Percentiles rank a stretch among this genome's conserved stretches.
phyloP scores from a whole-genome alignment of 345 rosid genomes.

The Streptanthus diversifolius region DNA sequence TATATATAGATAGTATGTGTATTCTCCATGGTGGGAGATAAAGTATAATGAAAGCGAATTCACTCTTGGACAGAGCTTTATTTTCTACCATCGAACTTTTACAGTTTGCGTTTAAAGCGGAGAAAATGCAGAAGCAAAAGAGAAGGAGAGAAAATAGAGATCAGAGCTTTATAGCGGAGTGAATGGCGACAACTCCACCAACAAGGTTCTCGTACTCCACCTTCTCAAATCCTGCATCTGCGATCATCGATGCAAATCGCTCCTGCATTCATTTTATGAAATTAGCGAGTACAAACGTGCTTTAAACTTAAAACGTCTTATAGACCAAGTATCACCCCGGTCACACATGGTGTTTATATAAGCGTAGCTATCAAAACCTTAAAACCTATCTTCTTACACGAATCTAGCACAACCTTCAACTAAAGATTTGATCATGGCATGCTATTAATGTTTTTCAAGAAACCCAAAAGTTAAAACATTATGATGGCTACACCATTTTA shows the following conservation, averaged over 20 bases:
- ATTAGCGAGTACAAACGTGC: background rate
- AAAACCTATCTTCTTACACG: background rate
- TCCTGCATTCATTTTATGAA: conserved; percentile 44
- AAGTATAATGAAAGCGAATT: background rate
- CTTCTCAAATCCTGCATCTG: conserved; percentile 87
- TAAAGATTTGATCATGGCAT: conserved; percentile 1
- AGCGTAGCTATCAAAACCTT: background rate
- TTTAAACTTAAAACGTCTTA: background rate
- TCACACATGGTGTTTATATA: background rate
- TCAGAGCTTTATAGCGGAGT: conserved; percentile 73
- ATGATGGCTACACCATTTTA: background rate
- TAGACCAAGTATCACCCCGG: background rate
- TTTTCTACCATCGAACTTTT: background rate
- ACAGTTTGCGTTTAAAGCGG: conserved; percentile 1
- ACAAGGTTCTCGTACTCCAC: conserved; percentile 95
- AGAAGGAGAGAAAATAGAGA: background rate
- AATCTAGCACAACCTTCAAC: background rate
- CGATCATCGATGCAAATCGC: conserved; percentile 80
- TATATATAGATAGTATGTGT: too few relatives aligned
- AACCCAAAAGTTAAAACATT: conserved; percentile 4
- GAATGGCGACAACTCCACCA: conserved; percentile 91
- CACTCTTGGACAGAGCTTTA: background rate
- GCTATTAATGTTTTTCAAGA: background rate
- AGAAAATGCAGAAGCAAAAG: background rate
- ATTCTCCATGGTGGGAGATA: background rate